These are phyloP conservation scores for Fomitopsis betulina DNA, from an alignment of 1,284 basidiomycete species.

Conservation along the genomic window DNA sequence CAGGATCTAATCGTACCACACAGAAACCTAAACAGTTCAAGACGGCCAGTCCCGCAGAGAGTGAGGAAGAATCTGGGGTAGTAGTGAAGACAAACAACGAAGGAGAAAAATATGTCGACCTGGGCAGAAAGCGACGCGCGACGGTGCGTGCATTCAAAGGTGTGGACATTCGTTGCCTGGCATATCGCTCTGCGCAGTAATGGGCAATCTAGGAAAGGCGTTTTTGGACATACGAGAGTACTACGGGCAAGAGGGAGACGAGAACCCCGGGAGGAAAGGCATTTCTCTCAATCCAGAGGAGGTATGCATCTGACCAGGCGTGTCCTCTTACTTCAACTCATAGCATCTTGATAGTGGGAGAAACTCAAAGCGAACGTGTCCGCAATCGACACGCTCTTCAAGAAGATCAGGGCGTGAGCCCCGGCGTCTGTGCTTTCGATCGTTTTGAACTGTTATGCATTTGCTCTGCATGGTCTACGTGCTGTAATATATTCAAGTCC, in stretches of 20 bases:
- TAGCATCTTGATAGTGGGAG: constrained; percentile 47
- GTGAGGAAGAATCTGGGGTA: constrained; percentile 3
- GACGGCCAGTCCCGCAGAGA: neutral
- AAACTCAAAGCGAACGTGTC: constrained; percentile 39
- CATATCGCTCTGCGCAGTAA: no score
- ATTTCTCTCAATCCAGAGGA: constrained; percentile 70
- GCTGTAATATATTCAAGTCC: constrained; percentile 9
- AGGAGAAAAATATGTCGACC: constrained; percentile 60
- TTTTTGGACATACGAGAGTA: constrained; percentile 80
- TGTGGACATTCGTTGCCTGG: constrained; percentile 8
- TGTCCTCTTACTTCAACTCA: neutral
- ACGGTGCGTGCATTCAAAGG: constrained; percentile 74
- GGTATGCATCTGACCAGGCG: constrained; percentile 34
- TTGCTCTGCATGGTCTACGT: constrained; percentile 1
- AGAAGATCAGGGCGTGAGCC: constrained; percentile 33
- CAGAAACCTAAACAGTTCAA: neutral
- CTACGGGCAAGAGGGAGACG: constrained; percentile 57
- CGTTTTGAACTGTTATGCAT: constrained; percentile 2
- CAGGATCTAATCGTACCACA: neutral
- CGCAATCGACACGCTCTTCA: constrained; percentile 51
- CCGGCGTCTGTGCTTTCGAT: neutral
- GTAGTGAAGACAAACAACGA: constrained; percentile 31
- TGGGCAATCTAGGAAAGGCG: constrained; percentile 32
- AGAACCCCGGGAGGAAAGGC: constrained; percentile 81
- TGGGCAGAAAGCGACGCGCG: constrained; percentile 69